phyloP scores from a whole-genome alignment of 208 protist species.

The Leptomonas seymouri region DNA sequence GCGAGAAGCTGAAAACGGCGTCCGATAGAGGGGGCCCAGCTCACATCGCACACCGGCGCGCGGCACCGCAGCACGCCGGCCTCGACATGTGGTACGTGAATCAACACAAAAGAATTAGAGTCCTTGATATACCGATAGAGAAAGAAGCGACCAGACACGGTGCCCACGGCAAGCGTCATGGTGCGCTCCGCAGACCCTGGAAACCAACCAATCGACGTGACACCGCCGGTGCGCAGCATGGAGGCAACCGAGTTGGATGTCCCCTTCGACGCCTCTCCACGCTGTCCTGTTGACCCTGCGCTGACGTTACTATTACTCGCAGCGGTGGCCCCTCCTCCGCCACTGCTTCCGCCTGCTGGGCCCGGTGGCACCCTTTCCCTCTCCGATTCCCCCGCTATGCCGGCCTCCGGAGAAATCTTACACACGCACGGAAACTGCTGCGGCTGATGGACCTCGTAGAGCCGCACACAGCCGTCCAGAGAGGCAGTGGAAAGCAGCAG shows the following conservation, averaged over 20 bases:
- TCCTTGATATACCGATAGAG: slow-evolving; percentile 79
- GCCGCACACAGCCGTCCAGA: slow-evolving; percentile 81
- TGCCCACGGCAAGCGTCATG: slow-evolving; percentile 85
- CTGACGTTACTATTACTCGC: neutral
- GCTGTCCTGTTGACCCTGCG: neutral
- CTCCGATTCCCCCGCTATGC: slow-evolving; percentile 31
- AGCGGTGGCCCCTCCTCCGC: slow-evolving; percentile 3
- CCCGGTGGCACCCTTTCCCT: slow-evolving; percentile 3
- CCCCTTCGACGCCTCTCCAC: slow-evolving; percentile 1
- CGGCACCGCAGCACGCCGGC: slow-evolving; percentile 38
- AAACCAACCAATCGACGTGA: slow-evolving; percentile 88
- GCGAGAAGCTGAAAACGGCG: slow-evolving; percentile 82
- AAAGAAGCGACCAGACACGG: slow-evolving; percentile 76
- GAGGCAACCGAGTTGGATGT: neutral
- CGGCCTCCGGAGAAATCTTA: slow-evolving; percentile 64
- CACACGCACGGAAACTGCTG: slow-evolving; percentile 70
- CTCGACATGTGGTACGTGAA: slow-evolving; percentile 39
- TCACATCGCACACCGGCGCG: slow-evolving; percentile 63
- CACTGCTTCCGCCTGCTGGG: slow-evolving; percentile 2
- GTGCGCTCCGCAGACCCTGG: slow-evolving; percentile 70
- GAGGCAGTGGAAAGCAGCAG: slow-evolving; percentile 86
- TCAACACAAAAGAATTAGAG: slow-evolving; percentile 50
- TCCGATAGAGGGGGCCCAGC: slow-evolving; percentile 79
- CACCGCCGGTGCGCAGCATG: slow-evolving; percentile 42
- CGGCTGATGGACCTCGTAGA: slow-evolving; percentile 86